phyloP scores from a whole-genome alignment of 352 stramenopile genomes.

The Phytophthora podocarpi region DNA sequence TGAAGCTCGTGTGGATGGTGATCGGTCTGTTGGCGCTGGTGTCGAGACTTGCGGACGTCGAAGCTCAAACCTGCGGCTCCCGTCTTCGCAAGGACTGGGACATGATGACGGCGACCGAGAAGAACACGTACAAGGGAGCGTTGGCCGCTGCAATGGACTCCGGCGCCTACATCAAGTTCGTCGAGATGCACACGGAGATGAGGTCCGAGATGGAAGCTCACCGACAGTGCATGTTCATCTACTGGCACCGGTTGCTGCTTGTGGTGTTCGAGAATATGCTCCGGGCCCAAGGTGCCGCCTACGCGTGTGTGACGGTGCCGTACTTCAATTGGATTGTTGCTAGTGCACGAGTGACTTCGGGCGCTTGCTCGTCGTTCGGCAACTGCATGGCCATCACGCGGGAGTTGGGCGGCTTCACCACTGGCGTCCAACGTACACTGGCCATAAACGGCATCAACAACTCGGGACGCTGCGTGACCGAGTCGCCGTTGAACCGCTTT shows the following conservation, averaged over 20 bases:
- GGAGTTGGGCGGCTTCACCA: conserved; percentile 47
- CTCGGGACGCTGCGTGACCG: conserved; percentile 44
- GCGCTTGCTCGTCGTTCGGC: conserved; percentile 54
- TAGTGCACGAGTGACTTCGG: conserved; percentile 42
- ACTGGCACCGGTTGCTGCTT: conserved; percentile 80
- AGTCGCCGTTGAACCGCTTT: conserved; percentile 56
- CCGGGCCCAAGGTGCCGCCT: conserved; percentile 51
- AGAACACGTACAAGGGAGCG: conserved; percentile 53
- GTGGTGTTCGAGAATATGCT: conserved; percentile 86
- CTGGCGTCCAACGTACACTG: conserved; percentile 28
- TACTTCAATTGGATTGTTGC: conserved; percentile 82
- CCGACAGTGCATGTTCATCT: conserved; percentile 81
- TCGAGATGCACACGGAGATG: conserved; percentile 74
- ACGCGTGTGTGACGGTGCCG: conserved; percentile 76
- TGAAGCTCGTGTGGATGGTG: conserved; percentile 35
- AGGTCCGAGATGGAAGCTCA: conserved; percentile 59
- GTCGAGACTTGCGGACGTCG: conserved; percentile 1
- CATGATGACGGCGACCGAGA: conserved; percentile 42
- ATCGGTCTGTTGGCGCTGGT: conserved; percentile 21
- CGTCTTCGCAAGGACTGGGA: conserved; percentile 61
- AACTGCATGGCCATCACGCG: conserved; percentile 49
- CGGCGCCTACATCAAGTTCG: conserved; percentile 62
- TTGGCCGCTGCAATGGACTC: conserved; percentile 62
- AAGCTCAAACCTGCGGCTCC: conserved; percentile 37
- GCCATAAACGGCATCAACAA: conserved; percentile 57